Conservation (phyloP, 768 basidiomycete genomes). For the Xanthoconium purpureum region DNA sequence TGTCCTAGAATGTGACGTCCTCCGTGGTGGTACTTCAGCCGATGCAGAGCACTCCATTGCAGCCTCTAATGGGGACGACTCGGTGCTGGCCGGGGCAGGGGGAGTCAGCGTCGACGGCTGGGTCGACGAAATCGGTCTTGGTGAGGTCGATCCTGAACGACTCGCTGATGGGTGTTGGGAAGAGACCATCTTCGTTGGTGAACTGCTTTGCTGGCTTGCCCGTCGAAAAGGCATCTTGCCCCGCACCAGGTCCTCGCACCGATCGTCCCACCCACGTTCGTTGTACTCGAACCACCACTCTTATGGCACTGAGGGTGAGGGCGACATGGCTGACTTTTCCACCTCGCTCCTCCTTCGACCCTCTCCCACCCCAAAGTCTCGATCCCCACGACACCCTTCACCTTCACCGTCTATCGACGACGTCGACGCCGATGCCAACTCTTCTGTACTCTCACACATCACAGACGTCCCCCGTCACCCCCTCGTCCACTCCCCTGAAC, state of each 20-base stretch:
- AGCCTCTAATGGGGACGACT: slow-evolving; percentile 30
- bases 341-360: slow-evolving; percentile 26
- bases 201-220: slow-evolving; percentile 70
- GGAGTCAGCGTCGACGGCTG: slow-evolving; percentile 30
- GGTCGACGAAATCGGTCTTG: slow-evolving; percentile 57
- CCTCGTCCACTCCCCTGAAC: slow-evolving; percentile 31
- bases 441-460: slow-evolving; percentile 24
- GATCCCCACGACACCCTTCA: neutral
- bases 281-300: slow-evolving; percentile 20
- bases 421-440: neutral
- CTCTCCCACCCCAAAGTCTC: slow-evolving; percentile 4
- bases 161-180: slow-evolving; percentile 64
- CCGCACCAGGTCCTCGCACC: slow-evolving; percentile 4
- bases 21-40: slow-evolving; percentile 45
- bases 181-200: slow-evolving; percentile 63
- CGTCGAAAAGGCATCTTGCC: slow-evolving; percentile 38
- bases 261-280: slow-evolving; percentile 8
- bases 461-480: slow-evolving; percentile 31
- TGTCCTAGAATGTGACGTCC: slow-evolving; percentile 63
- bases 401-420: neutral
- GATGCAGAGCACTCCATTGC: slow-evolving; percentile 5
- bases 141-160: slow-evolving; percentile 58
- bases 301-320: slow-evolving; percentile 18
- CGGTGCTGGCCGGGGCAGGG: slow-evolving; percentile 12
- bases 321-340: slow-evolving; percentile 20